Percentiles rank a stretch among this genome's conserved stretches.
These are phyloP conservation scores for Candida alai DNA, from an alignment of 805 yeast species.

Conservation along the genomic window DNA sequence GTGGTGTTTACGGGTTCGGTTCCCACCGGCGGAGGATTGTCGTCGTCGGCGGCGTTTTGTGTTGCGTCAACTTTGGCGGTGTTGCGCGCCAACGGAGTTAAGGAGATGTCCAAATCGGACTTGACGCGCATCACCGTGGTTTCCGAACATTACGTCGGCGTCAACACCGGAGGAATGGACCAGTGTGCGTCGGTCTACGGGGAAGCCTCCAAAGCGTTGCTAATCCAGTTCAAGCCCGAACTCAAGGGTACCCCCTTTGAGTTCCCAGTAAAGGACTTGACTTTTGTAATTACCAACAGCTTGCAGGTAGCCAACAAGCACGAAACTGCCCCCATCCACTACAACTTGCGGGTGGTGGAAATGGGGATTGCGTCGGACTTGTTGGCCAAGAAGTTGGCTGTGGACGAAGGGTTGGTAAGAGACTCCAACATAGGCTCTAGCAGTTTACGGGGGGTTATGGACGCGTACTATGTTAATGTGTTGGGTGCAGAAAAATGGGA, in stretches of 20 bases:
- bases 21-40: slow-evolving; percentile 70
- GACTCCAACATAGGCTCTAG: slow-evolving; percentile 55
- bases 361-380: slow-evolving; percentile 64
- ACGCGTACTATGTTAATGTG: slow-evolving; percentile 38
- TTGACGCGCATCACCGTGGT: slow-evolving; percentile 59
- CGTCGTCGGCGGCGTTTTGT: slow-evolving; percentile 70
- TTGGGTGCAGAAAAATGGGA: slow-evolving; percentile 38
- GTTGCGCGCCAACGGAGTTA: slow-evolving; percentile 48
- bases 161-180: slow-evolving; percentile 79
- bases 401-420: slow-evolving; percentile 32
- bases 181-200: slow-evolving; percentile 72
- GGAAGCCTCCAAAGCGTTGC: slow-evolving; percentile 51
- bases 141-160: slow-evolving; percentile 69
- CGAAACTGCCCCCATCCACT: slow-evolving; percentile 66
- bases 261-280: slow-evolving; percentile 48
- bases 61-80: slow-evolving; percentile 59
- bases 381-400: slow-evolving; percentile 46
- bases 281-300: slow-evolving; percentile 62
- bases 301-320: slow-evolving; percentile 60
- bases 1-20: slow-evolving; percentile 59
- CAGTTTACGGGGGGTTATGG: slow-evolving; percentile 62
- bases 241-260: slow-evolving; percentile 51
- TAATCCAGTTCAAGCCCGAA: slow-evolving; percentile 58
- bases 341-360: slow-evolving; percentile 70
- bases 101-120: slow-evolving; percentile 42